Base-by-base conservation (phyloP, 2,329 filamentous ascomycete species). In the Calcarisporium arbuscula region DNA sequence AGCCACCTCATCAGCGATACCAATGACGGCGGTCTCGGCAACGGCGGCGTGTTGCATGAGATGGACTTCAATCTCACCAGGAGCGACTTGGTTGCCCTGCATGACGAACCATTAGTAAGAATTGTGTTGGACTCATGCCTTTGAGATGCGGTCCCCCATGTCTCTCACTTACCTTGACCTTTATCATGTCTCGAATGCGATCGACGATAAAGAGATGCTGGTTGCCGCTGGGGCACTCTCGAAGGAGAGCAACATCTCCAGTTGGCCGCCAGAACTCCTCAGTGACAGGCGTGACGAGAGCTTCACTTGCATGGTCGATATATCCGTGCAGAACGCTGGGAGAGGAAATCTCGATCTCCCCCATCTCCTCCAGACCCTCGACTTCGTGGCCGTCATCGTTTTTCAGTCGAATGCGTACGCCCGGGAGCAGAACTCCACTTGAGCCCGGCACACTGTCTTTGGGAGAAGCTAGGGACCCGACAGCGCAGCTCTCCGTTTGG, bases 181-280 rank as follows among this genome's bases (percentile, higher is more conserved):
- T 11, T 10, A 34, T 28, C 32, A 34, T 34, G 12, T 34, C 32
- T 21, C 22, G 19, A 11, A 34, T 10, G 9, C 32, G 12, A 28
- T 28, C 32, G 8, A 28, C 23, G 16, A 34, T 34, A 18, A 34
- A 34, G 10, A 34, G 23, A 18, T 34, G 32, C 5, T 28, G 17
- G 6, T 11, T 19, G 8, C 32, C 32, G 17, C 22, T 17, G 5
- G 32, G 23, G 3, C 16, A 17, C 6, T 11, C 11, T 10, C 23
- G 23, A 22, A 34, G 22, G 15, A 34, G 16, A 18, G 18, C 32
- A 14, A 34, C 23, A 28, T 34, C 32, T 8, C 32, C 32, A 20
- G 32, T 34, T 28, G 8, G 10, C n/a, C 26, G 11, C 31, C 31
- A 34, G 4, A 44, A 40, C 16, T 51, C 41, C 5, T 29, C 30